phyloP scores from a whole-genome alignment of 257 asterid species.

The Solanum sejunctum region DNA sequence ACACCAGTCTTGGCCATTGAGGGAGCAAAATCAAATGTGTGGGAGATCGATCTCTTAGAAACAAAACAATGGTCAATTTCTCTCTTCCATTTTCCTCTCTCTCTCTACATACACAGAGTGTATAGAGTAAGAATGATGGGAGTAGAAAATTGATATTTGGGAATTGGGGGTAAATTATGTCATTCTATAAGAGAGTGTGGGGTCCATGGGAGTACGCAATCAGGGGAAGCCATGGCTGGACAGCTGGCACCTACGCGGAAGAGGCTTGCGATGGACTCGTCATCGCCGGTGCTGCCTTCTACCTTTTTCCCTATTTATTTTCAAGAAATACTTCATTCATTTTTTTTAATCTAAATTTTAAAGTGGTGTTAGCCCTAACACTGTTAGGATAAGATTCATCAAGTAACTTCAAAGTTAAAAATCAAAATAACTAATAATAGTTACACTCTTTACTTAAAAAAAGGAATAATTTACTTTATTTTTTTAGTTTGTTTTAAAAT shows the following conservation, averaged over 20 bases:
- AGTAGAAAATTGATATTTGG: neutral
- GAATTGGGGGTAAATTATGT: neutral
- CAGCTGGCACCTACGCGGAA: conserved; percentile 80
- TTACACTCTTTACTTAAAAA: no score
- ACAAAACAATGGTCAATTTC: neutral
- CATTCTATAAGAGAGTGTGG: neutral
- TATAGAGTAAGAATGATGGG: conserved; percentile 23
- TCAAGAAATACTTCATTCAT: no score
- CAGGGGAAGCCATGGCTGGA: conserved; percentile 36
- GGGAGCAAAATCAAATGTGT: neutral
- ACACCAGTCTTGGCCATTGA: conserved; percentile 78
- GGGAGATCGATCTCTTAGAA: neutral
- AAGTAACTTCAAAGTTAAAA: no score
- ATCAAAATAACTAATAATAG: no score
- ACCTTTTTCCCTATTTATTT: neutral
- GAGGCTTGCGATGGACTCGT: neutral
- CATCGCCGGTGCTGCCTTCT: neutral
- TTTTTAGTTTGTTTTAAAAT: no score
- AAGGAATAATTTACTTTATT: no score
- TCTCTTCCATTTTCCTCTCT: neutral
- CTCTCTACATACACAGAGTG: neutral
- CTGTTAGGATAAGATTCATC: no score
- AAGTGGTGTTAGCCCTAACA: no score
- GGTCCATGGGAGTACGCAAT: conserved; percentile 19
- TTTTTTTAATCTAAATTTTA: no score